phyloP scores from a whole-genome alignment of 352 stramenopile genomes.

The Phytophthora lateralis region DNA sequence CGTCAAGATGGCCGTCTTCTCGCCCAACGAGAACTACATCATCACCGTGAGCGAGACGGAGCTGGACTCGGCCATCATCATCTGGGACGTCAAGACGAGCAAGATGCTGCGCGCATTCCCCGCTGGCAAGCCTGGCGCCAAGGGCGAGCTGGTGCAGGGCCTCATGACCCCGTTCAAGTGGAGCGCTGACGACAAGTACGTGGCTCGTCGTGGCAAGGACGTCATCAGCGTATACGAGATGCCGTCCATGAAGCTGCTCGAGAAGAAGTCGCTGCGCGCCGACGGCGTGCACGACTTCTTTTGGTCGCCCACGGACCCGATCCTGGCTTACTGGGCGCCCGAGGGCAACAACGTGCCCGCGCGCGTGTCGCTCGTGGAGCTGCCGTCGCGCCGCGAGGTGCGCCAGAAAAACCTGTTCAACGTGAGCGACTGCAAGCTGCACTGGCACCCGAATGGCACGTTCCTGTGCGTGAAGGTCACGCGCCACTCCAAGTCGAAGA shows the following conservation, averaged over 20 bases:
- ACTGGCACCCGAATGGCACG: constrained; percentile 97
- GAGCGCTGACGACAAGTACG: constrained; percentile 95
- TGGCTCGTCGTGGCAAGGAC: constrained; percentile 94
- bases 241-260: constrained; percentile 96
- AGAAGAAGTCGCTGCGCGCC: constrained; percentile 96
- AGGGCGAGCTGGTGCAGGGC: constrained; percentile 78
- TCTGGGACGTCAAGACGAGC: constrained; percentile 95
- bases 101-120: constrained; percentile 87
- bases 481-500: constrained; percentile 94
- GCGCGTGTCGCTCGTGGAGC: constrained; percentile 96
- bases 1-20: constrained; percentile 96
- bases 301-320: constrained; percentile 95
- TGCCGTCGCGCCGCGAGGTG: constrained; percentile 94
- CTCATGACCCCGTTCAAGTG: constrained; percentile 94
- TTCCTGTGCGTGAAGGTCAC: constrained; percentile 93
- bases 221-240: constrained; percentile 95
- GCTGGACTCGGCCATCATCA: constrained; percentile 94
- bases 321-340: constrained; percentile 97
- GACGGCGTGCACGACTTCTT: constrained; percentile 98
- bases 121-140: constrained; percentile 75
- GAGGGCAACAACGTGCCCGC: constrained; percentile 95
- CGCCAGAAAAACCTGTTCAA: constrained; percentile 99
- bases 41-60: constrained; percentile 96
- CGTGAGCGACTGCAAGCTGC: constrained; percentile 94
- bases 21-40: constrained; percentile 96